Evolutionary conservation across 2,329 filamentous ascomycete genomes (phyloP).

Genomic region (Phymatotrichopsis omnivora): DNA sequence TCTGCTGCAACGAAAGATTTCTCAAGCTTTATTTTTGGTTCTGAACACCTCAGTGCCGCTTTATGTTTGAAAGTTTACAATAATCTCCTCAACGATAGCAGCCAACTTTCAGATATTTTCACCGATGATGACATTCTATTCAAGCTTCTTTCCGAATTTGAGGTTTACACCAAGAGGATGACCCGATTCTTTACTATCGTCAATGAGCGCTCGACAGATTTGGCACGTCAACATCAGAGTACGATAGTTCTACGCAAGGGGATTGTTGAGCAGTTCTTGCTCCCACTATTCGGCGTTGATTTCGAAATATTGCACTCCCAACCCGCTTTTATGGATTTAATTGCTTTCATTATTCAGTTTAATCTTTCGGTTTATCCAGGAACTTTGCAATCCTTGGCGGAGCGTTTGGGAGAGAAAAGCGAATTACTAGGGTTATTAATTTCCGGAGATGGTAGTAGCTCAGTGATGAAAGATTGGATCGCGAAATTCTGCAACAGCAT

Average conservation of each 20-base stretch:
- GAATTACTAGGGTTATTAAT: too few species aligned
- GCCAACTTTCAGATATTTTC: conserved; percentile 7
- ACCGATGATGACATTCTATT: conserved; percentile 13
- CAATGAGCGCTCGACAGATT: not conserved
- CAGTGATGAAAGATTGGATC: conserved; percentile 9
- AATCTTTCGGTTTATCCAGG: too few species aligned
- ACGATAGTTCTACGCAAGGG: too few species aligned
- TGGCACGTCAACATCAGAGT: too few species aligned
- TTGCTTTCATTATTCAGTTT: too few species aligned
- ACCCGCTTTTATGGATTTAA: too few species aligned
- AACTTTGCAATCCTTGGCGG: too few species aligned
- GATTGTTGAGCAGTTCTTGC: not conserved
- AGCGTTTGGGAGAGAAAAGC: too few species aligned
- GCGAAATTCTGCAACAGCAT: conserved; percentile 1
- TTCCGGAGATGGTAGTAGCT: too few species aligned
- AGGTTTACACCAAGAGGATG: conserved; percentile 15
- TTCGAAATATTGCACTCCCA: too few species aligned
- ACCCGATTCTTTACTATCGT: conserved; percentile 8
- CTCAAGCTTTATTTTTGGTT: conserved; percentile 13
- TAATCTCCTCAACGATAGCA: conserved; percentile 12
- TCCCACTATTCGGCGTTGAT: conserved; percentile 2
- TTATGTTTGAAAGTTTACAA: conserved; percentile 12
- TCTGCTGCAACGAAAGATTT: too few species aligned
- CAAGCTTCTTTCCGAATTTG: conserved; percentile 15
- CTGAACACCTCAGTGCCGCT: conserved; percentile 5